phyloP scores from a whole-genome alignment of 768 basidiomycete species.

The Trametes coccinea region DNA sequence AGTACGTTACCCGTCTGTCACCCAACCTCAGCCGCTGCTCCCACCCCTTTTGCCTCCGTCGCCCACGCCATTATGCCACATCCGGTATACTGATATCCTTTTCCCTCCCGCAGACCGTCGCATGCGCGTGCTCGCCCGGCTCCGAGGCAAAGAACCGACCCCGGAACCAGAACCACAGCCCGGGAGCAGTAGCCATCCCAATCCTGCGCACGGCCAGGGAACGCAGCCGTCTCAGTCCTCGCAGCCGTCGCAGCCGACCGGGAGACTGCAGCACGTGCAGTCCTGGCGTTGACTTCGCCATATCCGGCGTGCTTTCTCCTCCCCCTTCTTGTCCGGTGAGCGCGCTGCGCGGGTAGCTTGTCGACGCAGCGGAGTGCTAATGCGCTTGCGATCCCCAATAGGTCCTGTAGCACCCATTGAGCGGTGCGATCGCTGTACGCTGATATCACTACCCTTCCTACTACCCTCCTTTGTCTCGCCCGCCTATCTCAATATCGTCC shows the following conservation, averaged over 20 bases:
- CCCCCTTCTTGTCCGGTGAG: conserved; percentile 3
- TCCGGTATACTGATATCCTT: not conserved
- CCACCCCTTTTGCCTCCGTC: not conserved
- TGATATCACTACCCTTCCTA: not conserved
- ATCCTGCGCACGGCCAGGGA: no score
- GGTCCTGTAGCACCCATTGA: conserved; percentile 8
- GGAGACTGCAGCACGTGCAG: conserved; percentile 31
- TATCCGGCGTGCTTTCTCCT: not conserved
- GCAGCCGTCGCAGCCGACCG: conserved; percentile 19
- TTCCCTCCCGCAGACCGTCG: conserved; percentile 34
- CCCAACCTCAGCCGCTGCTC: not conserved
- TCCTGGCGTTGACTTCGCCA: conserved; percentile 24
- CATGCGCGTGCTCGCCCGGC: conserved; percentile 47
- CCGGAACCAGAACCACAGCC: conserved; percentile 38
- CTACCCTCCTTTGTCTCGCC: not conserved
- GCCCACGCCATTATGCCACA: not conserved
- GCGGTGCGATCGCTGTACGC: conserved; percentile 9
- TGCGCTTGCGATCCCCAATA: not conserved
- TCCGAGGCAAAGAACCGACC: conserved; percentile 52
- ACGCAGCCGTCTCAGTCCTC: not conserved
- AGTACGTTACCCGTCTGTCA: conserved; percentile 42
- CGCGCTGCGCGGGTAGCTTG: not conserved
- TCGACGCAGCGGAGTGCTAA: no score
- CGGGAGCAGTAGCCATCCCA: conserved; percentile 7
- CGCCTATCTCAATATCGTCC: not conserved